Evolutionary conservation across 2,329 filamentous ascomycete genomes (phyloP).

Genomic region (Ceratocystis smalleyi): DNA sequence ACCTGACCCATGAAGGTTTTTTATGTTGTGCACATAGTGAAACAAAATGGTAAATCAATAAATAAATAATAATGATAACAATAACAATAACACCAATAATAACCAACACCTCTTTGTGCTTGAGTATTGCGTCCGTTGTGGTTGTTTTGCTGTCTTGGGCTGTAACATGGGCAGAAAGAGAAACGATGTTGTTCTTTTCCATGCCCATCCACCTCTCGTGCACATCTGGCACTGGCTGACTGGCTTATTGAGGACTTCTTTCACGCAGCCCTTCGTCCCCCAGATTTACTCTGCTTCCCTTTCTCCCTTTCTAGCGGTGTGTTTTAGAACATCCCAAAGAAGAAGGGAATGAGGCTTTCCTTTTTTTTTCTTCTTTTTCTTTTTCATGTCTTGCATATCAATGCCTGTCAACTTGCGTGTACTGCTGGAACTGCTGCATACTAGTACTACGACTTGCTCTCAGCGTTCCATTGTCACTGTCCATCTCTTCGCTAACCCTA

Average conservation of each 20-base stretch:
- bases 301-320: neutral
- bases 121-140: neutral
- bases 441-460: neutral
- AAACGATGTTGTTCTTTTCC: neutral
- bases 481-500: too few species aligned
- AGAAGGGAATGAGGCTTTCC: neutral
- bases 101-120: neutral
- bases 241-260: too few species aligned
- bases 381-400: neutral
- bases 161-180: neutral
- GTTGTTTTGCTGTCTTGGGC: neutral
- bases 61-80: neutral
- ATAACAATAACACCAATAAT: too few species aligned
- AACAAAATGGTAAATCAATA: neutral
- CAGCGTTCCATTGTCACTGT: neutral
- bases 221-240: neutral
- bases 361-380: neutral
- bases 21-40: neutral
- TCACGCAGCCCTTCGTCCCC: too few species aligned
- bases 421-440: neutral
- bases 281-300: neutral
- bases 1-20: neutral
- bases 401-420: neutral
- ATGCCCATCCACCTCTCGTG: neutral
- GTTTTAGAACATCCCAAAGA: conserved; percentile 1